A percentile compares a stretch with the other conserved stretches of the same genome.
Evolutionary conservation across 345 rosid genomes (phyloP).

Genomic region (Hypericum perforatum): DNA sequence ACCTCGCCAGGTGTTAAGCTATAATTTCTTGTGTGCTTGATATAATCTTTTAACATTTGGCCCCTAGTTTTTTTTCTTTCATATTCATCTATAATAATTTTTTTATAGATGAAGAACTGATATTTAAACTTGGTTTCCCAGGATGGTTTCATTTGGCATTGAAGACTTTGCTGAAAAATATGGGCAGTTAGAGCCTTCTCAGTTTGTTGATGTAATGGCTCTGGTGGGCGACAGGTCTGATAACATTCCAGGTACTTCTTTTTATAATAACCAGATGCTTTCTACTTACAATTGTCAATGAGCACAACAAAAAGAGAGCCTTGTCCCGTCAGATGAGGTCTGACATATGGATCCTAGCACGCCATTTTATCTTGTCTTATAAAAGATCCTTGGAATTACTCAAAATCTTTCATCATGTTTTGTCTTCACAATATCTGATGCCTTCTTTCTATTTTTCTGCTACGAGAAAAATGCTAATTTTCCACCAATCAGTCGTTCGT

Average conservation of each 20-base stretch:
- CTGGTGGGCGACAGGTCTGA: conserved; percentile 82
- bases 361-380: no score
- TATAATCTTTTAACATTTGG: not conserved
- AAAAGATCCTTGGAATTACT: no score
- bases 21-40: not conserved
- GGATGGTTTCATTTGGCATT: conserved; percentile 89
- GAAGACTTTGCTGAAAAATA: conserved; percentile 83
- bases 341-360: no score
- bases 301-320: not conserved
- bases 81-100: not conserved
- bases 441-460: no score
- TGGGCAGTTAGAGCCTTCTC: conserved; percentile 63
- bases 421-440: no score
- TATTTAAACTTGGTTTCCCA: conserved; percentile 26
- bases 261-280: not conserved
- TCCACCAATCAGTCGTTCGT: no score
- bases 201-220: conserved; percentile 75
- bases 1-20: no score
- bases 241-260: conserved; percentile 70
- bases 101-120: not conserved
- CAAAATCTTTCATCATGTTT: no score
- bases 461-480: no score
- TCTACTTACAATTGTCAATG: not conserved
- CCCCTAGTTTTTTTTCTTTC: not conserved
- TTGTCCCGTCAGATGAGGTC: no score